Percentiles rank a stretch among this genome's conserved stretches.
Evolutionary conservation across 2,329 filamentous ascomycete genomes (phyloP).

Genomic region (Pseudogymnoascus sp.): DNA sequence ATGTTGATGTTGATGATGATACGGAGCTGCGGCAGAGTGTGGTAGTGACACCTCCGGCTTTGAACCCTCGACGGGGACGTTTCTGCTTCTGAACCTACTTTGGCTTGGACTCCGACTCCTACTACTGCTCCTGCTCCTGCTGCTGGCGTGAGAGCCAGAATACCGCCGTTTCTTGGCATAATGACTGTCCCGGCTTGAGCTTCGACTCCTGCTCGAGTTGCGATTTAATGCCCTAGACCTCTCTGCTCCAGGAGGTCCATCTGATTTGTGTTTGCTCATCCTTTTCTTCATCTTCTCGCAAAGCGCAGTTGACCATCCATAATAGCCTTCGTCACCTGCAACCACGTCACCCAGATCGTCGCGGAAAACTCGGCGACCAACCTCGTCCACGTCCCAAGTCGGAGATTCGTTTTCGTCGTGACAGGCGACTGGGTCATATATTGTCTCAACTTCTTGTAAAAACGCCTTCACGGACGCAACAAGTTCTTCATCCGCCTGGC

Average conservation of each 20-base stretch:
- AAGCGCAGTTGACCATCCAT: slow-evolving; percentile 76
- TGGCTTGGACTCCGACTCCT: slow-evolving; percentile 9
- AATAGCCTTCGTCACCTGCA: slow-evolving; percentile 64
- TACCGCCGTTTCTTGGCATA: slow-evolving; percentile 19
- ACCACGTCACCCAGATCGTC: slow-evolving; percentile 48
- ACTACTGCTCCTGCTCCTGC: slow-evolving; percentile 1
- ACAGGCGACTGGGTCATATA: slow-evolving; percentile 50
- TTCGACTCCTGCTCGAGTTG: slow-evolving; percentile 19
- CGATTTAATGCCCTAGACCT: slow-evolving; percentile 13
- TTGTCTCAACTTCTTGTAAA: slow-evolving; percentile 57
- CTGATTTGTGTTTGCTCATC: slow-evolving; percentile 21
- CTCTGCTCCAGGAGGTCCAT: slow-evolving; percentile 9
- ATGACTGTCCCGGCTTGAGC: slow-evolving; percentile 18
- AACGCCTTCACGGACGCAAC: slow-evolving; percentile 61
- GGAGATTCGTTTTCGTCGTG: slow-evolving; percentile 38
- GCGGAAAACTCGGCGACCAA: slow-evolving; percentile 59
- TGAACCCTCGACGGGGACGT: neutral
- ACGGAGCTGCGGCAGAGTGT: neutral
- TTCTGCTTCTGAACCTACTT: neutral
- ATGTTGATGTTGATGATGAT: neutral
- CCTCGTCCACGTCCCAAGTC: slow-evolving; percentile 58
- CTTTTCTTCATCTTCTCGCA: slow-evolving; percentile 70
- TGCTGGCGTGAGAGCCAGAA: slow-evolving; percentile 2
- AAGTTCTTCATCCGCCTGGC: slow-evolving; percentile 58
- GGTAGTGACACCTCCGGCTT: neutral